phyloP scores from a whole-genome alignment of 176 grass and related monocot genomes.

The Rhynchospora breviuscula region DNA sequence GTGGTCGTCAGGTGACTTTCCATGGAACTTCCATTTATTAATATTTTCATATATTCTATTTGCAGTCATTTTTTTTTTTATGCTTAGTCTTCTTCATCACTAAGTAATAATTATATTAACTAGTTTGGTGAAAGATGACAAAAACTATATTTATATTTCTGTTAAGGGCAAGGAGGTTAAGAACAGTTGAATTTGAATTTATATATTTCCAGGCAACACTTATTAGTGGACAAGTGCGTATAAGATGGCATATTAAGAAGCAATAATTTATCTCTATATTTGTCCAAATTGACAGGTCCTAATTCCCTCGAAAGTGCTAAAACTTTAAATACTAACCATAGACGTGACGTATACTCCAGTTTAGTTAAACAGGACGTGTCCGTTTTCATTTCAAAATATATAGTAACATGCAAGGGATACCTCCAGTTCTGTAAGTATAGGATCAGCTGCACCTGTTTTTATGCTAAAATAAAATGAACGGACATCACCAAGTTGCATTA shows the following conservation, averaged over 20 bases:
- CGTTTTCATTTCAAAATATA: background rate
- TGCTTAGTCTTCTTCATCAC: background rate
- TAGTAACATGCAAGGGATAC: background rate
- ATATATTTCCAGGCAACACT: background rate
- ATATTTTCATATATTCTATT: background rate
- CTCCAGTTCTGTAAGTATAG: background rate
- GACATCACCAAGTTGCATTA: background rate
- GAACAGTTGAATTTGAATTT: background rate
- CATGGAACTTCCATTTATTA: background rate
- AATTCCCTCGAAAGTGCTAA: background rate
- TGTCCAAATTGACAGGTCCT: background rate
- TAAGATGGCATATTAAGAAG: too few relatives aligned
- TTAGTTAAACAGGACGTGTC: background rate
- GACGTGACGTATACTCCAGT: background rate
- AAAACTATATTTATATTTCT: background rate
- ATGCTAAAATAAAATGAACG: background rate
- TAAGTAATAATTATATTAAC: background rate
- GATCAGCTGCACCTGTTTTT: background rate
- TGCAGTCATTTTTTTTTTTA: background rate
- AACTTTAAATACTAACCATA: background rate
- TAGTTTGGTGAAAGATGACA: background rate
- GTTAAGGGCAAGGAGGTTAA: background rate
- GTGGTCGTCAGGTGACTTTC: background rate
- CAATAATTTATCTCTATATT: background rate
- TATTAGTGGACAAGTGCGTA: background rate